Conservation (phyloP, 108 stramenopile species). For the Skeletonema potamos region DNA sequence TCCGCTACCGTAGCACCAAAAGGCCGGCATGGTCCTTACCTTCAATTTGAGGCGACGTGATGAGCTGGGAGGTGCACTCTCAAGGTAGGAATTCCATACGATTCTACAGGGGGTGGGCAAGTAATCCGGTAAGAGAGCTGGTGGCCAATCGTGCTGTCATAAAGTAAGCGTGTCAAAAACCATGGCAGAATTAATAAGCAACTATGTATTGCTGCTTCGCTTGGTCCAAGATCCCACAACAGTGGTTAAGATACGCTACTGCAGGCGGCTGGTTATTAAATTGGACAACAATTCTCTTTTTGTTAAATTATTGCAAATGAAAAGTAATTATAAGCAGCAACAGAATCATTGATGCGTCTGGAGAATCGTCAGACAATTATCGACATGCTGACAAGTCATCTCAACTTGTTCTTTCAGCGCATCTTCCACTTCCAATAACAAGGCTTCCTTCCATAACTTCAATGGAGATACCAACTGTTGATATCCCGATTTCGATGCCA, state of each 20-base stretch:
- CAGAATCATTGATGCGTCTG: not conserved
- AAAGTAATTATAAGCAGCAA: too few relatives aligned
- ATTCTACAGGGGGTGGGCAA: not conserved
- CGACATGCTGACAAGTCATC: not conserved
- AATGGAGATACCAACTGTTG: not conserved
- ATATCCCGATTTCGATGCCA: not conserved
- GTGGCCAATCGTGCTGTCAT: too few relatives aligned
- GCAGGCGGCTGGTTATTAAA: too few relatives aligned
- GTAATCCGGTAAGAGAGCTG: not conserved
- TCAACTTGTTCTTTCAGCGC: not conserved
- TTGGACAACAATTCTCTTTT: too few relatives aligned
- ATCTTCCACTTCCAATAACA: not conserved
- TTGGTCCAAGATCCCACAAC: too few relatives aligned
- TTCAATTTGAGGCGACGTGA: not conserved
- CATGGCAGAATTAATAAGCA: too few relatives aligned
- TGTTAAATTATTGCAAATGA: too few relatives aligned
- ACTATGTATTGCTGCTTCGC: too few relatives aligned
- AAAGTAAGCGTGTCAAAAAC: too few relatives aligned
- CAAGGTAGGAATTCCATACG: not conserved
- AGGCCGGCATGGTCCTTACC: not conserved
- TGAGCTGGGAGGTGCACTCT: too few relatives aligned
- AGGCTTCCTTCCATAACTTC: constrained; percentile 2
- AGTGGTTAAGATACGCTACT: too few relatives aligned
- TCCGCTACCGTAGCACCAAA: not conserved
- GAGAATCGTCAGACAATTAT: not conserved